Base-by-base conservation (phyloP, 192 early-diverging fungal species). In the Linnemannia exigua region DNA sequence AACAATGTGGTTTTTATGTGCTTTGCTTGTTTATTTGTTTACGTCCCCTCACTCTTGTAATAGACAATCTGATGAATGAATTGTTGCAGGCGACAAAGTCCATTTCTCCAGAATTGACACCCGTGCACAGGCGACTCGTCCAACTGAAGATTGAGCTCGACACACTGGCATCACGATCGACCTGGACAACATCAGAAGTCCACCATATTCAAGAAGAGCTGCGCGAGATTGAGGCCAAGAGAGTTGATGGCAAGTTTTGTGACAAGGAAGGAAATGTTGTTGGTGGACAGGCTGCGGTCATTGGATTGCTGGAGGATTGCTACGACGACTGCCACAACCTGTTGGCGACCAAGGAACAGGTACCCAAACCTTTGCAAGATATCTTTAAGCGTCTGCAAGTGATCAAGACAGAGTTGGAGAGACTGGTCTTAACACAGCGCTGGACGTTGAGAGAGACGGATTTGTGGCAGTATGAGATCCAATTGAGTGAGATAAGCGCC, bases 291-390 rank as follows among this genome's bases (percentile, higher is more conserved):
- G 94, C 95, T 14, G 92, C 93, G n/a, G 93, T 98, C 36, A 94
- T 95, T 31, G 93, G 92, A 1, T 81, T 98, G 28, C 70, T 98
- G 68, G 96, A 97, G 79, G 90, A 94, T 84, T 94, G 93, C 81
- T 97, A 94, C 76, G 96, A 96, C 67, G 92, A 94, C 50, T 89
- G 94, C 28, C 95, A 98, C 79, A 96, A 98, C 75, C 73, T 96
- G 38, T 86, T 96, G 84, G 95, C 91, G 11, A 90, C 93, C 63
- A 92, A 93, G 35, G 84, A 86, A 46, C 88, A 91, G 1, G 93
- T 96, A 44, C 91, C 92, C 22, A 89, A 87, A 31, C 89, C 89
- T n/a, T 76, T 95, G 71, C 89, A 89, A 82, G 91, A 88, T 20
- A 83, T 95, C 63, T 93, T 90, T 79, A 88, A 91, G 25, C 89